phyloP scores from a whole-genome alignment of 768 basidiomycete species.

The Auriscalpium orientale region DNA sequence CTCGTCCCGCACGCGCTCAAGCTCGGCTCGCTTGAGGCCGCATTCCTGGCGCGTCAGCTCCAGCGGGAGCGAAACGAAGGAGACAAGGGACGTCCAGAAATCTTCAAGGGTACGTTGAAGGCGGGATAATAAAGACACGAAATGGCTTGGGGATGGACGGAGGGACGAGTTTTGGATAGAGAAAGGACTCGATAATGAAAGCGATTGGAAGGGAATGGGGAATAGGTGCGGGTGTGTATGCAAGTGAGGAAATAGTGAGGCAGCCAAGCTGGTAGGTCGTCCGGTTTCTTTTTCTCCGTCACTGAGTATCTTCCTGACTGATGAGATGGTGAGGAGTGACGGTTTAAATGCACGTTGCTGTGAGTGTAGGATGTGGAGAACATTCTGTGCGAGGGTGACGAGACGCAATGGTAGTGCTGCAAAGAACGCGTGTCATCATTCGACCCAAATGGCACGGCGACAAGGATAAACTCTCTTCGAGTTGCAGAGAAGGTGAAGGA shows the following conservation, averaged over 20 bases:
- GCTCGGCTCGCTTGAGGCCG: slow-evolving; percentile 43
- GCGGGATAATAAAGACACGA: slow-evolving; percentile 9
- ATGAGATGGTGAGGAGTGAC: slow-evolving; percentile 39
- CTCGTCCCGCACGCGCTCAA: slow-evolving; percentile 60
- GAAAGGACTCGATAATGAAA: background rate
- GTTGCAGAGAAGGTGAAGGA: background rate
- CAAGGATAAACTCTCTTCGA: background rate
- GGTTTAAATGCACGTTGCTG: slow-evolving; percentile 36
- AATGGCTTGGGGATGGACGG: slow-evolving; percentile 1
- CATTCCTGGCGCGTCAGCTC: slow-evolving; percentile 65
- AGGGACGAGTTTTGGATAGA: slow-evolving; percentile 14
- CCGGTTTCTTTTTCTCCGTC: slow-evolving; percentile 31
- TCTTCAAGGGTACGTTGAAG: slow-evolving; percentile 7
- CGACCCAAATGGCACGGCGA: background rate
- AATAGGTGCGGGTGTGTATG: slow-evolving; percentile 23
- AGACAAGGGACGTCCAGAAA: slow-evolving; percentile 14
- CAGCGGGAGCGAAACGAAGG: slow-evolving; percentile 42
- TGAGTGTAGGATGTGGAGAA: slow-evolving; percentile 38
- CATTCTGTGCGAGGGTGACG: slow-evolving; percentile 26
- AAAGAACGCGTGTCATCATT: slow-evolving; percentile 2
- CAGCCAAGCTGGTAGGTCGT: slow-evolving; percentile 43
- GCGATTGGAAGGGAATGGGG: slow-evolving; percentile 6
- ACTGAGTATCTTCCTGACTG: slow-evolving; percentile 42
- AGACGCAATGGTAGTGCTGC: slow-evolving; percentile 42
- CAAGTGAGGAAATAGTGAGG: slow-evolving; percentile 63